phyloP scores from a whole-genome alignment of 2,329 filamentous ascomycete genomes.

The Didymella pinodella region DNA sequence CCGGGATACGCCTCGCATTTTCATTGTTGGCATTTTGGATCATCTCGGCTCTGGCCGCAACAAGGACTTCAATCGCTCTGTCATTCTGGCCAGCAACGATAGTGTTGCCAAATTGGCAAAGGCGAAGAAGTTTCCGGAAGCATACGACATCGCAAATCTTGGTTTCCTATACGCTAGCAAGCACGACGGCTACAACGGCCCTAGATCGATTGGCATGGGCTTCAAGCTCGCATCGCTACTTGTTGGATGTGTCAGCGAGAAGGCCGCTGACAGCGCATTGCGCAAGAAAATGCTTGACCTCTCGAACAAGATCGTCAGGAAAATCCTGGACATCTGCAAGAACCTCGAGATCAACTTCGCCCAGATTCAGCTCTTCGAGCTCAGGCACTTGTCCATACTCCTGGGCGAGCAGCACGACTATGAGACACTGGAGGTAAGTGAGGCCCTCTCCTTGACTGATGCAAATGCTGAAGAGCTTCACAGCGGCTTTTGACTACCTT shows the following conservation, averaged over 20 bases:
- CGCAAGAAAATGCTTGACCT: slow-evolving; percentile 53
- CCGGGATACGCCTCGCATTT: slow-evolving; percentile 43
- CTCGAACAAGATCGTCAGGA: slow-evolving; percentile 53
- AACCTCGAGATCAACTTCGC: slow-evolving; percentile 55
- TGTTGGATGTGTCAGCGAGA: slow-evolving; percentile 41
- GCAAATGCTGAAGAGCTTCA: slow-evolving; percentile 11
- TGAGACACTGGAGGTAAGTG: slow-evolving; percentile 48
- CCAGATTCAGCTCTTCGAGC: slow-evolving; percentile 51
- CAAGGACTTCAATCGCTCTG: slow-evolving; percentile 40
- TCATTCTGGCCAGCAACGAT: slow-evolving; percentile 40
- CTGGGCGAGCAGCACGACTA: slow-evolving; percentile 58
- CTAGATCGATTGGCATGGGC: slow-evolving; percentile 48
- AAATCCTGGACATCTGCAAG: slow-evolving; percentile 52
- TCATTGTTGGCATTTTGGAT: slow-evolving; percentile 42
- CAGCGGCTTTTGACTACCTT: slow-evolving; percentile 48
- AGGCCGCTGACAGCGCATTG: slow-evolving; percentile 40
- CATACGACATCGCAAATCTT: slow-evolving; percentile 47
- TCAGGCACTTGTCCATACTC: slow-evolving; percentile 54
- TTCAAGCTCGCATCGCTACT: slow-evolving; percentile 49
- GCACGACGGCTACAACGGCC: slow-evolving; percentile 44
- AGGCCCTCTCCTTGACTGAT: neutral
- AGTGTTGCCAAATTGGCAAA: slow-evolving; percentile 37
- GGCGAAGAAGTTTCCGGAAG: slow-evolving; percentile 44
- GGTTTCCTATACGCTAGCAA: slow-evolving; percentile 44
- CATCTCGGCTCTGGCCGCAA: slow-evolving; percentile 41